Evolutionary conservation across 179 eudicot species (phyloP).

Genomic region (Beta lomatogona): DNA sequence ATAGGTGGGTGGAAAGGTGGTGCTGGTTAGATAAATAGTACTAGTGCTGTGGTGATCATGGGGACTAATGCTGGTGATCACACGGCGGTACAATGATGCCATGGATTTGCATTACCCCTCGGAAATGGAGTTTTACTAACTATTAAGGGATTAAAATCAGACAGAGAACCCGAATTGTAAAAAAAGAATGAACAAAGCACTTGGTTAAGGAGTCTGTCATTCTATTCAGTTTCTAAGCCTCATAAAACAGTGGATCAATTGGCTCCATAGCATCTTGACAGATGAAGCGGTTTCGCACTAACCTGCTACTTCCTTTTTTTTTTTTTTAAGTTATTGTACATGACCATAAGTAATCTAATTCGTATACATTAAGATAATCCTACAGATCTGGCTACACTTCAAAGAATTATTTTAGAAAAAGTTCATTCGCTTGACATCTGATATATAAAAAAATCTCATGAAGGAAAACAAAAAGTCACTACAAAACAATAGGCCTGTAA

Average conservation of each 20-base stretch:
- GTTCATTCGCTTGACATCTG: not conserved
- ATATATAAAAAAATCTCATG: not conserved
- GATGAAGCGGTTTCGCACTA: conserved; percentile 12
- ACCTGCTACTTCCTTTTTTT: no score
- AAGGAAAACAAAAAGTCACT: not conserved
- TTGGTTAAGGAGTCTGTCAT: not conserved
- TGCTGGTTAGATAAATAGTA: not conserved
- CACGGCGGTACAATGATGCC: not conserved
- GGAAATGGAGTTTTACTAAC: not conserved
- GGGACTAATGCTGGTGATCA: not conserved
- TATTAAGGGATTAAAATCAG: not conserved
- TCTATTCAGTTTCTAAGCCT: not conserved
- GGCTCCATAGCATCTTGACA: not conserved
- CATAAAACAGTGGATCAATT: not conserved
- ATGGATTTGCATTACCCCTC: not conserved
- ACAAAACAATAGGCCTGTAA: not conserved
- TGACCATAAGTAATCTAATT: not conserved
- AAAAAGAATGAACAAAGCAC: not conserved
- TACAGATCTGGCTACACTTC: not conserved
- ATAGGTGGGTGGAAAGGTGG: not conserved
- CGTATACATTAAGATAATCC: not conserved
- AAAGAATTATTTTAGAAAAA: not conserved
- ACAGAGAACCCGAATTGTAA: not conserved
- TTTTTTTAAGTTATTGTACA: no score
- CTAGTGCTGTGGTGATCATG: not conserved